Conservation (phyloP, 2,329 filamentous ascomycete species). For the Sclerotinia sclerotiorum region DNA sequence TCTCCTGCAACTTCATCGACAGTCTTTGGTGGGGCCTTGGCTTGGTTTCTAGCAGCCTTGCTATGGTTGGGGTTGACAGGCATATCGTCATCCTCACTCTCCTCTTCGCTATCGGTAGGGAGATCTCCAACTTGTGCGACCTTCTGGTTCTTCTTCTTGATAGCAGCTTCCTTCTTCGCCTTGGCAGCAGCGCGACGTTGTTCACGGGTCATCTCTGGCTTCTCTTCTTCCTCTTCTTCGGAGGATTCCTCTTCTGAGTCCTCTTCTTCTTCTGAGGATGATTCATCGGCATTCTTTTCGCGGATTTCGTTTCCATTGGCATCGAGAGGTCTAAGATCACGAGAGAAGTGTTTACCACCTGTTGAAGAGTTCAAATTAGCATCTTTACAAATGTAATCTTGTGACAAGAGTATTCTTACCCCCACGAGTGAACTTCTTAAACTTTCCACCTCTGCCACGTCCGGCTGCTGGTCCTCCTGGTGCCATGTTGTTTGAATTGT, state of each 20-base stretch:
- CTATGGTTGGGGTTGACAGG: conserved; percentile 92
- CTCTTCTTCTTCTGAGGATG: conserved; percentile 49
- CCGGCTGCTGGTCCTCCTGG: conserved; percentile 47
- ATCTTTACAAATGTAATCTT: neutral
- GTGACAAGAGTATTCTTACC: conserved; percentile 54
- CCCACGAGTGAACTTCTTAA: conserved; percentile 88
- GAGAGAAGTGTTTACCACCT: conserved; percentile 96
- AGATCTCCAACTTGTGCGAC: conserved; percentile 81
- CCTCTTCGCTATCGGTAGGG: conserved; percentile 66
- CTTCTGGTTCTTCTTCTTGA: conserved; percentile 70
- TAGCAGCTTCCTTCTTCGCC: conserved; percentile 86
- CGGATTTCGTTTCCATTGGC: conserved; percentile 83
- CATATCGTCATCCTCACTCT: conserved; percentile 61
- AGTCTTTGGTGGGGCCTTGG: conserved; percentile 43
- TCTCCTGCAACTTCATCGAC: conserved; percentile 55
- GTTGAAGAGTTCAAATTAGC: conserved; percentile 28
- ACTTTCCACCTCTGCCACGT: conserved; percentile 83
- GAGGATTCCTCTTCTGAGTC: conserved; percentile 53
- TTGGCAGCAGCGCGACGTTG: conserved; percentile 85
- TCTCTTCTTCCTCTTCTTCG: conserved; percentile 48
- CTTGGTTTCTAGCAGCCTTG: conserved; percentile 66
- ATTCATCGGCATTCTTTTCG: conserved; percentile 65
- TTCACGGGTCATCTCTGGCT: conserved; percentile 71
- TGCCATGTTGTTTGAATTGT: conserved; percentile 44
- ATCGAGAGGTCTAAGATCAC: conserved; percentile 83